Evolutionary conservation across 2,329 filamentous ascomycete species (phyloP).

Genomic region (Fusarium aywerte): DNA sequence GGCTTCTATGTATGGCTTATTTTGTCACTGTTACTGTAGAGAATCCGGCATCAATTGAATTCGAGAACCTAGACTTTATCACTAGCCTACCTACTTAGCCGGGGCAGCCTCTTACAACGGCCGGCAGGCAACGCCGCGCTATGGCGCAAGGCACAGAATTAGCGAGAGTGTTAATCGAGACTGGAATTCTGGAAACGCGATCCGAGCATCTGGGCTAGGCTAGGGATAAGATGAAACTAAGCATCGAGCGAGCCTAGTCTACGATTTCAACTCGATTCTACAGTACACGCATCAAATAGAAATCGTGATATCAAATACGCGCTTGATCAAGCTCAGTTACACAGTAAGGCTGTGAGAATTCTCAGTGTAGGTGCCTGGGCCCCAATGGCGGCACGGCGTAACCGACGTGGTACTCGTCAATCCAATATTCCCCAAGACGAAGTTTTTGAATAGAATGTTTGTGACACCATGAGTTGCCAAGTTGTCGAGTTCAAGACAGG

Average conservation of each 20-base stretch:
- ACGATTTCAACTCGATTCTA: neutral
- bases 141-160: constrained; percentile 7
- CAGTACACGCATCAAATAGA: neutral
- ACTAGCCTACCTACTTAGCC: neutral
- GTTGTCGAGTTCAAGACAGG: constrained; percentile 4
- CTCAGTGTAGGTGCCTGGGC: neutral
- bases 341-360: constrained; percentile 24
- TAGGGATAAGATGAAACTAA: neutral
- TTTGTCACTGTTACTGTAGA: neutral
- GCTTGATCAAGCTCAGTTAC: constrained; percentile 3
- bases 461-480: constrained; percentile 19
- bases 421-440: constrained; percentile 19
- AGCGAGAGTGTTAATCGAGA: neutral
- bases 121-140: neutral
- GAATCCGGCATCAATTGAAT: neutral
- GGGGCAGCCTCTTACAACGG: neutral
- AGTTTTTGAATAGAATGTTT: constrained; percentile 10
- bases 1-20: neutral
- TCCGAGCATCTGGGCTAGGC: constrained; percentile 5
- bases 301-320: neutral
- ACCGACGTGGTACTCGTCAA: constrained; percentile 18
- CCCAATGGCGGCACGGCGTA: constrained; percentile 21
- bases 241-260: neutral
- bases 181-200: constrained; percentile 4
- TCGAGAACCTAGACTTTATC: constrained; percentile 14